phyloP scores from a whole-genome alignment of 768 basidiomycete species.

The Suillus decipiens region DNA sequence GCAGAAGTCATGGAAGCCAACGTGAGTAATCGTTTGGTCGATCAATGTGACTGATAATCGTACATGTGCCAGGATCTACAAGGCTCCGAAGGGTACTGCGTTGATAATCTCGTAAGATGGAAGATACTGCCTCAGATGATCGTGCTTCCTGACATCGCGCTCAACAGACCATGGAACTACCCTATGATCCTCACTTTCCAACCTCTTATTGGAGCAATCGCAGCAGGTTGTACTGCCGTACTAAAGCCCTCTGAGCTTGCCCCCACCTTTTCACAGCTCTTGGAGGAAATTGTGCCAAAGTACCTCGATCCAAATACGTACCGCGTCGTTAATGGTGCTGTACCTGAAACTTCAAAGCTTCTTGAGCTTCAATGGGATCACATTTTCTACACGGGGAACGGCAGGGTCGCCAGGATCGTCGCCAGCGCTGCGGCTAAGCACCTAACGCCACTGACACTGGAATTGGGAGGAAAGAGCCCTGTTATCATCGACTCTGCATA shows the following conservation, averaged over 20 bases:
- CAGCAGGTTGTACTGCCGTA: conserved; percentile 67
- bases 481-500: conserved; percentile 45
- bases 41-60: background rate
- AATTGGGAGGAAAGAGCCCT: conserved; percentile 45
- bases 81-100: conserved; percentile 61
- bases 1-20: conserved; percentile 55
- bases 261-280: conserved; percentile 47
- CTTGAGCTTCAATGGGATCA: conserved; percentile 34
- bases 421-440: conserved; percentile 28
- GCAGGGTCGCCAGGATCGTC: conserved; percentile 26
- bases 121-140: background rate
- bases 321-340: conserved; percentile 52
- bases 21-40: conserved; percentile 20
- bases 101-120: conserved; percentile 58
- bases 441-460: conserved; percentile 37
- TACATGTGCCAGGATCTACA: conserved; percentile 36
- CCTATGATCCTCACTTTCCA: conserved; percentile 56
- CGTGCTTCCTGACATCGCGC: background rate
- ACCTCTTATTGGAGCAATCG: conserved; percentile 69
- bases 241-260: conserved; percentile 66
- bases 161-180: conserved; percentile 66
- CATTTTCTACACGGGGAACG: conserved; percentile 41
- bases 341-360: conserved; percentile 39
- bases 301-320: conserved; percentile 55
- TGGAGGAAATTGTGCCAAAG: conserved; percentile 57